Base-by-base conservation (phyloP, 441 rosid species). In the Dalechampia spathulata region DNA sequence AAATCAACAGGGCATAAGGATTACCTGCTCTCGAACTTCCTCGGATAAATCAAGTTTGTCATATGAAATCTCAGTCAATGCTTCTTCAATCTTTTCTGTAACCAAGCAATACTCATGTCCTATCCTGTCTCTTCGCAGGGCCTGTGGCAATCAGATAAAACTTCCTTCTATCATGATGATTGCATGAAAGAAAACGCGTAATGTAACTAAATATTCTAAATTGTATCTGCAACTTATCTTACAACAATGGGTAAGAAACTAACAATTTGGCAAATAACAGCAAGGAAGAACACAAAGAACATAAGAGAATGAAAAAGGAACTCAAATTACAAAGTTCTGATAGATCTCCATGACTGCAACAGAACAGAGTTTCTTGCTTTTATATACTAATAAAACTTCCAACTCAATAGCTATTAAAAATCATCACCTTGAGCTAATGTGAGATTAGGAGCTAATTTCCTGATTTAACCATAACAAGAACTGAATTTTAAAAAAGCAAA, bases 21-120 rank as follows among this genome's bases (percentile, higher is more conserved):
- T 38, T 74, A 91, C 98, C 94, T 92, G 98, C 66, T 92, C 98
- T 59, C 55, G 75, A 55, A 86, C 91, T 69, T 92, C 98, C 55
- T 88, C 96, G 1, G 95, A 73, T 49, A 92, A 51, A 22, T 78
- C 78, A 16, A 88, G 77, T 57, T 60, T 67, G 52, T 70, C 76
- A 62, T 81, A 84, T 37, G 87, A 76, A 58, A 84, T 82, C 68
- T 72, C 75, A 60, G 66, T 72, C 55, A 92, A 73, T 13, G 98
- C 91, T 46, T 72, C 81, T 70, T 86, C 96, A 41, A 88, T 78
- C 65, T 75, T 73, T 48, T 75, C 86, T 0, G 86, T 88, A 56
- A 65, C 52, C 55, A 61, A 73, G 27, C 62, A 81, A 57, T 86
- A 84, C 65, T 77, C 68, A 34, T 43, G 55, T 20, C 86, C 61